These are phyloP conservation scores for Blastocystis sp. DNA, from an alignment of 352 stramenopile genomes.

Conservation along the genomic window DNA sequence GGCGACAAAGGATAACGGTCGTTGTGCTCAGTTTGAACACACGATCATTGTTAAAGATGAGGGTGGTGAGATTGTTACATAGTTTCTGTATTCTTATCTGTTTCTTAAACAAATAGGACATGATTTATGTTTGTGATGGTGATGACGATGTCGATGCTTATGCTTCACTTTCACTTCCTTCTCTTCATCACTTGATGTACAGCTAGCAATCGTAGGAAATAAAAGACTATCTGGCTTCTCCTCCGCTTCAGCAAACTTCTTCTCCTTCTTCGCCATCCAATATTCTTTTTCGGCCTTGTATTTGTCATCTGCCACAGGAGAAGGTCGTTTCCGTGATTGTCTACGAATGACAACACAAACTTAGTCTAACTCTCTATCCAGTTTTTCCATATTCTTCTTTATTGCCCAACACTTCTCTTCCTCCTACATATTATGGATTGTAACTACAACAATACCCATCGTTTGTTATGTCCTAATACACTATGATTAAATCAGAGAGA, in stretches of 20 bases:
- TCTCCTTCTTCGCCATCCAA: slow-evolving; percentile 49
- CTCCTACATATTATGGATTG: slow-evolving; percentile 11
- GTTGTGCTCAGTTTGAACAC: slow-evolving; percentile 88
- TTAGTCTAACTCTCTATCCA: slow-evolving; percentile 9
- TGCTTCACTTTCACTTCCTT: not conserved
- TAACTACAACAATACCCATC: not conserved
- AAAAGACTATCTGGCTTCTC: slow-evolving; percentile 25
- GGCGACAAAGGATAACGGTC: slow-evolving; percentile 80
- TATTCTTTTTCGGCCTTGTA: slow-evolving; percentile 58
- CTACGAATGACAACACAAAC: not conserved
- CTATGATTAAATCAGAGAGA: not conserved
- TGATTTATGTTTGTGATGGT: slow-evolving; percentile 8
- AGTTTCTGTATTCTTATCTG: not conserved
- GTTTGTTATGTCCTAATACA: slow-evolving; percentile 43
- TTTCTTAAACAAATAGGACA: slow-evolving; percentile 10
- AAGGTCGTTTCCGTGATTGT: slow-evolving; percentile 3
- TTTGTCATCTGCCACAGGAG: not conserved
- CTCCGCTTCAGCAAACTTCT: slow-evolving; percentile 4
- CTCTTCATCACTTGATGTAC: slow-evolving; percentile 18
- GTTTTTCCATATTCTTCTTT: slow-evolving; percentile 32
- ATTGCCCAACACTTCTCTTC: slow-evolving; percentile 58
- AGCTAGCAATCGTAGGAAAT: slow-evolving; percentile 52
- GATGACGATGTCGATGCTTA: slow-evolving; percentile 16
- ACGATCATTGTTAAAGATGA: slow-evolving; percentile 94
- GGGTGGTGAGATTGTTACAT: slow-evolving; percentile 89